Base-by-base conservation (phyloP, 441 rosid species). In the Bocquillonia castaneifolia region DNA sequence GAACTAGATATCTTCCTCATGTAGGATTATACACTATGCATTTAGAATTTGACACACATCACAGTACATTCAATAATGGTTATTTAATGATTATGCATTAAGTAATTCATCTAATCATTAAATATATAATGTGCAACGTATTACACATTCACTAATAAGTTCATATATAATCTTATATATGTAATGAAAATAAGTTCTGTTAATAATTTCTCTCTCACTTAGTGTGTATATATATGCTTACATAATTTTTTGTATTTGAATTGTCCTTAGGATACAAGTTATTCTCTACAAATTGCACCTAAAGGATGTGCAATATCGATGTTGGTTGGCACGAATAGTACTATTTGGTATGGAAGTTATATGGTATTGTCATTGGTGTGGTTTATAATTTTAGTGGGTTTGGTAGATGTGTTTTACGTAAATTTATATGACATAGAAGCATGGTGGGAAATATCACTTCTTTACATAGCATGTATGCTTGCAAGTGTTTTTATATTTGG, bases 361-460 rank as follows among this genome's bases (percentile, higher is more conserved):
- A 66, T 88, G 17, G 42, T 84, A 4, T 28, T 75, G 23, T 85
- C 90, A n/a, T 81, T 84, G 6, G 63, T 87, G 54, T 96, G 98
- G 9, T 86, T 90, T 69, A 50, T 83, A 31, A 26, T 79, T 63
- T 60, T 75, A 72, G 67, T 82, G 57, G 80, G 82, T 25, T 56
- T 86, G 63, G 9, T 86, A 76, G 75, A 89, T 69, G 67, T 77
- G 64, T 83, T 77, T 63, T 93, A 90, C 78, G 72, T 90, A 37
- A 85, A 83, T 47, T 85, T 72, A 29, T 83, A 54, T 62, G 69
- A 69, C 44, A 57, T 90, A 59, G 58, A 75, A 12, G 18, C 82
- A 0, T 88, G 93, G 97, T 92, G 96, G 98, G 90, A 86, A 80
- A 89, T 81, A 60, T 93, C 92, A 67, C 80, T 92, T 56, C 80